Conservation (phyloP, 495 filamentous ascomycete species). For the Monascus purpureus region DNA sequence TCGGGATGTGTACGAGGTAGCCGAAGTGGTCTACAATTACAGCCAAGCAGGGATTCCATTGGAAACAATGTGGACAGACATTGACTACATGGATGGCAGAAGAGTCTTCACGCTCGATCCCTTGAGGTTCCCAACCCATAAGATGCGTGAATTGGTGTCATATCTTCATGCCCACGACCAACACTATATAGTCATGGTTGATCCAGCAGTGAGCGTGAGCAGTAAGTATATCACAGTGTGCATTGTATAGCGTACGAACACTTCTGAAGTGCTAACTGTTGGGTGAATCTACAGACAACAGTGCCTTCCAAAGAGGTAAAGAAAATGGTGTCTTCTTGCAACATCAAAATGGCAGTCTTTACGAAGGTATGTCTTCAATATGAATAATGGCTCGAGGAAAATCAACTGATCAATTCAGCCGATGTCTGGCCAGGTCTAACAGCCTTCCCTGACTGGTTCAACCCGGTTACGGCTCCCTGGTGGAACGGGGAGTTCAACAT, state of each 20-base stretch:
- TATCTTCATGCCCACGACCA: constrained; percentile 63
- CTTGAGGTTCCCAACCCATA: constrained; percentile 51
- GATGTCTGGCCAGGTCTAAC: constrained; percentile 80
- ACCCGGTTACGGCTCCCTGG: constrained; percentile 46
- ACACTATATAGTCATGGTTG: constrained; percentile 78
- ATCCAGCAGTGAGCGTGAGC: constrained; percentile 51
- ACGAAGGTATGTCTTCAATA: constrained; percentile 34
- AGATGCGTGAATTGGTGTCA: constrained; percentile 53
- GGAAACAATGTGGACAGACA: constrained; percentile 86
- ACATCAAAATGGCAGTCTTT: constrained; percentile 48
- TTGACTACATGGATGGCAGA: constrained; percentile 60
- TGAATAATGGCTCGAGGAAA: background rate
- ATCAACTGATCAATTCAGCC: constrained; percentile 13
- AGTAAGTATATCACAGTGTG: constrained; percentile 17
- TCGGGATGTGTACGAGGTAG: constrained; percentile 60
- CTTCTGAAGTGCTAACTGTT: background rate
- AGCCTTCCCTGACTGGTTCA: constrained; percentile 78
- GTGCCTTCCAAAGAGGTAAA: constrained; percentile 47
- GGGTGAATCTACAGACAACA: constrained; percentile 35
- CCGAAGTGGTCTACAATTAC: constrained; percentile 72
- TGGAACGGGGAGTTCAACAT: constrained; percentile 59
- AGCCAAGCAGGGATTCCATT: constrained; percentile 60
- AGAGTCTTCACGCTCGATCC: constrained; percentile 65
- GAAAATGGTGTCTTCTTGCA: constrained; percentile 52
- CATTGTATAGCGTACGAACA: background rate